phyloP scores from a whole-genome alignment of 306 rosid species.

The Parietaria judaica region DNA sequence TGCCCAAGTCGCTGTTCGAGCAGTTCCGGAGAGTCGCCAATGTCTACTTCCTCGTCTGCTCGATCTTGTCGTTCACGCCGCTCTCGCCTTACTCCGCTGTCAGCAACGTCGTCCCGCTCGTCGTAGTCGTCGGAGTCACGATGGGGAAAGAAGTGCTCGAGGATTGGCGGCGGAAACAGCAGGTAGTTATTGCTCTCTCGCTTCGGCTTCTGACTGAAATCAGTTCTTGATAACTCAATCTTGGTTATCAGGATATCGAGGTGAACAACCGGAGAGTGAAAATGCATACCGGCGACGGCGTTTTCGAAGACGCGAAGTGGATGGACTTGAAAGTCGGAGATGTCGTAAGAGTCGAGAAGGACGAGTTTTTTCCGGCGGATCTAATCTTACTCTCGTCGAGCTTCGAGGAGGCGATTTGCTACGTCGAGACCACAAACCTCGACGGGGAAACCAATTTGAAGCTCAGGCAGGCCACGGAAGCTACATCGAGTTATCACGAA shows the following conservation, averaged over 20 bases:
- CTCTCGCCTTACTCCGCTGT: constrained; percentile 78
- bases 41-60: constrained; percentile 70
- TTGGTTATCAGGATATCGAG: constrained; percentile 64
- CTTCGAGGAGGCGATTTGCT: constrained; percentile 84
- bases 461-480: constrained; percentile 68
- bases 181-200: constrained; percentile 44
- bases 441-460: constrained; percentile 98
- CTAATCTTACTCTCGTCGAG: constrained; percentile 82
- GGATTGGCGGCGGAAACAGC: constrained; percentile 73
- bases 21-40: constrained; percentile 92
- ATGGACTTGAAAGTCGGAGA: constrained; percentile 87
- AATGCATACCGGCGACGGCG: constrained; percentile 54
- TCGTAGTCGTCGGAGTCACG: constrained; percentile 71
- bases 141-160: constrained; percentile 85
- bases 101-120: constrained; percentile 75
- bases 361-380: constrained; percentile 94
- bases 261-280: constrained; percentile 80
- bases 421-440: constrained; percentile 89
- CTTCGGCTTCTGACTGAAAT: neutral
- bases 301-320: constrained; percentile 63
- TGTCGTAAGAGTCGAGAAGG: constrained; percentile 80
- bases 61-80: constrained; percentile 61
- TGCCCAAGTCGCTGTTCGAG: constrained; percentile 87
- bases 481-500: constrained; percentile 61
- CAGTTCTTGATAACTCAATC: constrained; percentile 11